Percentiles rank a stretch among this genome's conserved stretches.
Conservation (phyloP, 352 stramenopile genomes). For the Phytophthora fragariae region DNA sequence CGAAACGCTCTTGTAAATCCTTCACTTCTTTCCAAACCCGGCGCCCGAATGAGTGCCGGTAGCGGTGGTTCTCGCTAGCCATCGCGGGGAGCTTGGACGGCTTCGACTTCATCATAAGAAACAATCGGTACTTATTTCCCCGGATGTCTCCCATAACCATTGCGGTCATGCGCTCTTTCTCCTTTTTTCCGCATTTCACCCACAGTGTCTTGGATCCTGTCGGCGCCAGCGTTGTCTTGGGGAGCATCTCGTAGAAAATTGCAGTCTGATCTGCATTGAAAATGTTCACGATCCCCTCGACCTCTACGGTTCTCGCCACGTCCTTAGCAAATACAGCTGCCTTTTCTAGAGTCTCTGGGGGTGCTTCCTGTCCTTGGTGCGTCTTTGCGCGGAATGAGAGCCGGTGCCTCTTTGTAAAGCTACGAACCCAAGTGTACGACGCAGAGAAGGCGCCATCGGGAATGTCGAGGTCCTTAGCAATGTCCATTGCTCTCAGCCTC, state of each 20-base stretch:
- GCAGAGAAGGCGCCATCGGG: too few relatives aligned
- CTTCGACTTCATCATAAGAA: conserved; percentile 41
- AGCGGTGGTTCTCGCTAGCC: conserved; percentile 25
- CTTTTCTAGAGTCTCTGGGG: background rate
- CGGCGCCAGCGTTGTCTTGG: conserved; percentile 24
- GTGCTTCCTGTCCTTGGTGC: conserved; percentile 23
- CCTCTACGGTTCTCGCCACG: background rate
- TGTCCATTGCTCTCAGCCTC: too few relatives aligned
- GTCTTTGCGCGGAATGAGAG: conserved; percentile 28
- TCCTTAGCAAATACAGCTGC: conserved; percentile 15
- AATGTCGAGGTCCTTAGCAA: too few relatives aligned
- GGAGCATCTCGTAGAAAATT: conserved; percentile 42
- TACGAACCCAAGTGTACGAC: too few relatives aligned
- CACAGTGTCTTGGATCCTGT: conserved; percentile 35
- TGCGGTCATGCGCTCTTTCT: conserved; percentile 40
- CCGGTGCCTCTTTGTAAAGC: too few relatives aligned
- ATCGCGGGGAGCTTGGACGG: background rate
- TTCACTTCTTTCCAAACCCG: conserved; percentile 35
- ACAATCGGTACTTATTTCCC: conserved; percentile 38
- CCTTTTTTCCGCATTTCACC: conserved; percentile 30
- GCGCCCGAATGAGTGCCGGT: conserved; percentile 40
- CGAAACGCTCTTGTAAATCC: background rate
- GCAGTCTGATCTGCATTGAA: conserved; percentile 38
- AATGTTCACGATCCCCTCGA: conserved; percentile 21
- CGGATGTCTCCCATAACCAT: conserved; percentile 37